phyloP scores from a whole-genome alignment of 768 basidiomycete species.

The Floccularia luteovirens region DNA sequence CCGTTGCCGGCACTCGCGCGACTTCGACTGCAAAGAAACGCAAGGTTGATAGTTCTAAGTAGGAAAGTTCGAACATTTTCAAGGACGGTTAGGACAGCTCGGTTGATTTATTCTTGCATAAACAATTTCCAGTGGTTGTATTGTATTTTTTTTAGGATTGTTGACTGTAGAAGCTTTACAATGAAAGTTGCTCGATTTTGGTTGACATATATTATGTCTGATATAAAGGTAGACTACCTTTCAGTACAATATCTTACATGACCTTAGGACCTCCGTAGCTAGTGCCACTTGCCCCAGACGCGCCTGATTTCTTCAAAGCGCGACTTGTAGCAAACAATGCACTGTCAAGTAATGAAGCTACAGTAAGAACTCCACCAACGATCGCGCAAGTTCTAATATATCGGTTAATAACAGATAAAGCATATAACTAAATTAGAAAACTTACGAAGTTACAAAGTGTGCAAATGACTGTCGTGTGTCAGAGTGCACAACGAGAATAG shows the following conservation, averaged over 20 bases:
- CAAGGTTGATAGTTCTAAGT: slow-evolving; percentile 14
- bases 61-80: slow-evolving; percentile 4
- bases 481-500: slow-evolving; percentile 87
- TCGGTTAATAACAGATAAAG: slow-evolving; percentile 3
- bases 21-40: slow-evolving; percentile 29
- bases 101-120: too few relatives aligned
- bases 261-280: slow-evolving; percentile 31
- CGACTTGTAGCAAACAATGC: slow-evolving; percentile 78
- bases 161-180: too few relatives aligned
- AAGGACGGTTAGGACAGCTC: too few relatives aligned
- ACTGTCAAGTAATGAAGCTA: slow-evolving; percentile 84
- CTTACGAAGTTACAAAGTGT: slow-evolving; percentile 96
- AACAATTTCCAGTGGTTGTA: too few relatives aligned
- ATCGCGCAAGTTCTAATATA: slow-evolving; percentile 84
- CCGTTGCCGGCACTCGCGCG: slow-evolving; percentile 10
- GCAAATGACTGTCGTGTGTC: slow-evolving; percentile 94
- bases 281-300: slow-evolving; percentile 16
- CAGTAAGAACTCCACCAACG: slow-evolving; percentile 93
- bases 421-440: slow-evolving; percentile 9
- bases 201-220: too few relatives aligned
- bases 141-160: too few relatives aligned
- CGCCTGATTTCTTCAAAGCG: slow-evolving; percentile 57
- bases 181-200: too few relatives aligned
- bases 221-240: too few relatives aligned
- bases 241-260: slow-evolving; percentile 30